Evolutionary conservation across 441 rosid genomes (phyloP), one percentile per base, ranked within the genome.

Genomic region (Adansonia rubrostipa): DNA sequence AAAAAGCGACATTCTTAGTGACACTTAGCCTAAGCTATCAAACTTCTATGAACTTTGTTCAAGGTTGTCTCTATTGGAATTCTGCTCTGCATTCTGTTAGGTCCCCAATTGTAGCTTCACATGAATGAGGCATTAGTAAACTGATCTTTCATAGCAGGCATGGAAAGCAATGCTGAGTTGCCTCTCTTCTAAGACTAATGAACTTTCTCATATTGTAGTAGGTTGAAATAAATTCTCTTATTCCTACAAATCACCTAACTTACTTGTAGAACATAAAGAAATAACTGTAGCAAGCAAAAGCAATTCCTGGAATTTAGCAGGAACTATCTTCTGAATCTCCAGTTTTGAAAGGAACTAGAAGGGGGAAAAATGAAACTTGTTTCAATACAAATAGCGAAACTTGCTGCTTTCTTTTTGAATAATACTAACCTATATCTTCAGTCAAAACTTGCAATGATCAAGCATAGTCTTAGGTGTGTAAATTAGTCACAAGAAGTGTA

Each of bases 41-140:
- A 6, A 57, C 74, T 60, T 33, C 58, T 3, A 72, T 73, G n/a
- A 73, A 74, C 73, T 77, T 58, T 56, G 56, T 74, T 68, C 87
- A 86, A 57, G 87, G 89, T 17, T 81, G 71, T 73, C 72, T 87
- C 58, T 69, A 62, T 75, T 85, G 93, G 89, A 70, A 69, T 51
- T 84, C 87, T 9, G 65, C 79, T 36, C 83, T 73, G 68, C 61
- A 84, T 77, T 74, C 58, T 15, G 87, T 82, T 42, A 82, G 85
- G 70, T 87, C 89, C 71, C 89, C 85, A 40, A 84, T 88, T 73
- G 84, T 87, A 10, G 82, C 36, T 28, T 1, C 36, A 28, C 2
- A 28, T 28, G 36, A 28, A 28, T 28, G 36, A 28, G 2, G 36
- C 36, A 40, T 11, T 50, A n/a, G 54, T 11, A 50, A 50, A 1